A percentile compares a stretch with the other conserved stretches of the same genome.
Evolutionary conservation across 2,329 filamentous ascomycete species (phyloP).

Genomic region (Lasiodiplodia citricola): DNA sequence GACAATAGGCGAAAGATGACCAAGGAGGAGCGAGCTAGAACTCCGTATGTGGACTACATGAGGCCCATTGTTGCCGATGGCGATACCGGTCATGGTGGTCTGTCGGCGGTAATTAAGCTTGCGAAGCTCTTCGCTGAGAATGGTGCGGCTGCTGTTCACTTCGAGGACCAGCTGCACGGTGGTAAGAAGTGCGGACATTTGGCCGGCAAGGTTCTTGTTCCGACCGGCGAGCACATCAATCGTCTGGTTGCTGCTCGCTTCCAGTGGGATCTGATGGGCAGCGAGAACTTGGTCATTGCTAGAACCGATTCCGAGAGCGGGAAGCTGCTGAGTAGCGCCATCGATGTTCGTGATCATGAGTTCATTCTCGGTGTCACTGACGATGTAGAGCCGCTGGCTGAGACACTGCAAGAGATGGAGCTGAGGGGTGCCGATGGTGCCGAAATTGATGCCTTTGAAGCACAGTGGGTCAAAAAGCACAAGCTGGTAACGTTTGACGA

Average conservation of each 20-base stretch:
- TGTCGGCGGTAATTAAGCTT: constrained; percentile 92
- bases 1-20: constrained; percentile 81
- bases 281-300: constrained; percentile 92
- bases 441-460: constrained; percentile 86
- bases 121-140: constrained; percentile 98
- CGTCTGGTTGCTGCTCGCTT: constrained; percentile 88
- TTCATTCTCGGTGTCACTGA: constrained; percentile 90
- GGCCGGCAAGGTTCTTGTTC: constrained; percentile 94
- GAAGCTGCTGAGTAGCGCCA: constrained; percentile 84
- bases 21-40: constrained; percentile 71
- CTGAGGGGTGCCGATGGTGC: constrained; percentile 73
- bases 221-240: constrained; percentile 94
- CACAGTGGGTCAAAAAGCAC: constrained; percentile 85
- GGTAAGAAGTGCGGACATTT: constrained; percentile 98
- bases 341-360: constrained; percentile 94
- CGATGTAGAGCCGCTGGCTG: constrained; percentile 79
- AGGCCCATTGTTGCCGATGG: constrained; percentile 95
- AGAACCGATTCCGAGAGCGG: constrained; percentile 96
- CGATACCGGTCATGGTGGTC: constrained; percentile 88
- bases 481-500: constrained; percentile 91
- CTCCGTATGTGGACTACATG: constrained; percentile 89
- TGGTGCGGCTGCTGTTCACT: constrained; percentile 93
- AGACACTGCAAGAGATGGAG: constrained; percentile 91
- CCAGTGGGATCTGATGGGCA: constrained; percentile 98
- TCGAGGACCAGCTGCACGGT: constrained; percentile 96